These are phyloP conservation scores for Lodderomyces parapsilosis DNA, from an alignment of 1,139 yeast species.

Conservation along the genomic window DNA sequence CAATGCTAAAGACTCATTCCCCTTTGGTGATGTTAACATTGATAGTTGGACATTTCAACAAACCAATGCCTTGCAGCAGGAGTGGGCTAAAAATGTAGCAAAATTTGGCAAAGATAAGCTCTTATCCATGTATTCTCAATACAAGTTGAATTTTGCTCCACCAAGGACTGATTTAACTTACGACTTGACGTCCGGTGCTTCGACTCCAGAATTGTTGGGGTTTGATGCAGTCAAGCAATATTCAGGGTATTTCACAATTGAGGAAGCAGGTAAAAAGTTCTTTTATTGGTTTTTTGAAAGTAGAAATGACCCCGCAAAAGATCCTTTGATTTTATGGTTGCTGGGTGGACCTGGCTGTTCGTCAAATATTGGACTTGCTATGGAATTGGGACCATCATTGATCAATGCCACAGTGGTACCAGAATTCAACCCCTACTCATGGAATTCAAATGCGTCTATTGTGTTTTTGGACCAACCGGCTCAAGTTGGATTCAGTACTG, in stretches of 20 bases:
- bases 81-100: conserved; percentile 1
- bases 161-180: conserved; percentile 2
- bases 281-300: conserved; percentile 47
- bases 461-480: conserved; percentile 48
- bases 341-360: conserved; percentile 50
- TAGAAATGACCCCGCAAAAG: conserved; percentile 43
- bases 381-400: conserved; percentile 43
- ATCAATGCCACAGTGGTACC: conserved; percentile 36
- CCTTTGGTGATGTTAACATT: background rate
- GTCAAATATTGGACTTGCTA: conserved; percentile 42
- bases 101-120: background rate
- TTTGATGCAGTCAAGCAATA: conserved; percentile 74
- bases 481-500: conserved; percentile 73
- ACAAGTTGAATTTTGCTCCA: background rate
- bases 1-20: background rate
- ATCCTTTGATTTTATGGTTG: conserved; percentile 45
- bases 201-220: conserved; percentile 56
- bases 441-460: conserved; percentile 46
- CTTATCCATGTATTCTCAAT: background rate
- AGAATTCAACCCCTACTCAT: conserved; percentile 36
- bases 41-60: background rate
- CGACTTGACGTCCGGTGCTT: background rate
- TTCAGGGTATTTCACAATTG: conserved; percentile 83
- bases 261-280: conserved; percentile 75
- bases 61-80: background rate